Evolutionary conservation across 208 protist genomes (phyloP).

Genomic region (Wallacemonas rigidus): DNA sequence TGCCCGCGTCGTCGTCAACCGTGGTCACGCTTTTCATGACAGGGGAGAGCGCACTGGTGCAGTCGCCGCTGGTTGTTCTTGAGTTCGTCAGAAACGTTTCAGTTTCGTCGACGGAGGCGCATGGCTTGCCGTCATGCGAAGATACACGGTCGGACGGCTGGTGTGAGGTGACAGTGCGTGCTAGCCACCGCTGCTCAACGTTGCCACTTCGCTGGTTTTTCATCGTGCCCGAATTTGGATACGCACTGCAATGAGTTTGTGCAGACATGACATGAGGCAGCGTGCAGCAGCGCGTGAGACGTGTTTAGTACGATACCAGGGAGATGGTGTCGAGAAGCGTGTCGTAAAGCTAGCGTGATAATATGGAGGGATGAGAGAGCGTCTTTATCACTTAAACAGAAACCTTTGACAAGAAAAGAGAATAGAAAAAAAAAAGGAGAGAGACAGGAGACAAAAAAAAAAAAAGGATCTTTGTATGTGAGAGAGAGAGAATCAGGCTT

Average conservation of each 20-base stretch:
- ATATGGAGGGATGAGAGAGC: no score
- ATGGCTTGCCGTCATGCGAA: not conserved
- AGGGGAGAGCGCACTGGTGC: not conserved
- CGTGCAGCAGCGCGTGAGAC: no score
- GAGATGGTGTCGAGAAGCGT: no score
- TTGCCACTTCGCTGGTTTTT: not conserved
- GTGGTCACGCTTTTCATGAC: constrained; percentile 10
- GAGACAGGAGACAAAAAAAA: constrained; percentile 9
- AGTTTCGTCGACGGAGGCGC: not conserved
- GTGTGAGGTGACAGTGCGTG: not conserved
- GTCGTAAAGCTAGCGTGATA: no score
- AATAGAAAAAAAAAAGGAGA: constrained; percentile 12
- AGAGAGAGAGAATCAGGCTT: no score
- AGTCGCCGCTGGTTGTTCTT: constrained; percentile 1
- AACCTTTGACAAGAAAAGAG: not conserved
- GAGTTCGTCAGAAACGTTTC: constrained; percentile 5
- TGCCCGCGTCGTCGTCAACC: not conserved
- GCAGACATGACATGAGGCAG: not conserved
- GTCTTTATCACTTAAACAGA: not conserved
- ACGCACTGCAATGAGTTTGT: not conserved
- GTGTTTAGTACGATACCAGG: no score
- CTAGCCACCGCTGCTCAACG: no score
- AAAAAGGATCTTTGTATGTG: constrained; percentile 7
- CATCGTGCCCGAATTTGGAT: not conserved
- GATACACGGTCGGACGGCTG: not conserved